Base-by-base conservation (phyloP, 2,329 filamentous ascomycete species). In the Claviceps arundinis region DNA sequence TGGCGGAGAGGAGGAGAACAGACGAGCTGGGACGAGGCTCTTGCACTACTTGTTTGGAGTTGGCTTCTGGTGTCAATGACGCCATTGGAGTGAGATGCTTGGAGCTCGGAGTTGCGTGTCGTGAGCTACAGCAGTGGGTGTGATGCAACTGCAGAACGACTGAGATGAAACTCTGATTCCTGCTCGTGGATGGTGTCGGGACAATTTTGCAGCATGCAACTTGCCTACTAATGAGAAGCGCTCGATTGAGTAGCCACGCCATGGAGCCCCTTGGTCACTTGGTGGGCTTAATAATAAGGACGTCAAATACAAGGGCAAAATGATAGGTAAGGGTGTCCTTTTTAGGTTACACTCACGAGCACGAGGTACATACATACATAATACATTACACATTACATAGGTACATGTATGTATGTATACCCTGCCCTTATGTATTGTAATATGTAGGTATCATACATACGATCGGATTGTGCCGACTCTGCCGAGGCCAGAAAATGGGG, bases 1-100 rank as follows among this genome's bases (percentile, higher is more conserved):
- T 75, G 0, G 89, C 85, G 0, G 93, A 96, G 47, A 98, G 73
- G 14, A 97, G 76, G 37, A 97, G 73, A 47, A 97, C 82, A 58
- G 88, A 94, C 13, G 83, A 78, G 64, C 82, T 87, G 2, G 85
- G 84, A 50, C 78, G 71, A 2, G 84, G 79, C 19, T 67, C 64
- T n/a, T 64, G 58, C 22, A 63, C 55, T 4, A 57, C 51, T 43
- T 60, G 65, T 52, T 37, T 3, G 24, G 48, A 42, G 45, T 51
- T 50, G 47, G 47, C 47, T 16, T 50, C 38, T 51, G 53, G 57
- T 57, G 45, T 42, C 40, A 44, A 43, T 26, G 52, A 37, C 24
- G 50, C 45, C 50, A 57, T 48, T 26, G 45, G 42, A 14, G 48
- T 13, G 46, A 34, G 16, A 38, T 19, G 43, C 14, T 30, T 45